Conservation (phyloP, 169 alveolate genomes). For the Sarcocystis neurona region DNA sequence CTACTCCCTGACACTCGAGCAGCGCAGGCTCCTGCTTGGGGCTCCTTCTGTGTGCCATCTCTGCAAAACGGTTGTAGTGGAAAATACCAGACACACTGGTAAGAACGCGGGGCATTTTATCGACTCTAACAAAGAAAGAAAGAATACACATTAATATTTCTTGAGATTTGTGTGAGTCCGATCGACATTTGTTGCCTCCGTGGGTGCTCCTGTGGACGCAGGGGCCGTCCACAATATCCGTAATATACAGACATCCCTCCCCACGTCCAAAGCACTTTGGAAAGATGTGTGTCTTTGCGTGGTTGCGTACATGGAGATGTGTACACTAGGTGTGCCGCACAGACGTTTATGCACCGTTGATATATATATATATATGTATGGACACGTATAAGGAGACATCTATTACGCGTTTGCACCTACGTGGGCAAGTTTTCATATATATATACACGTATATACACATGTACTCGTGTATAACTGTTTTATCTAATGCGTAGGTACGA, state of each 20-base stretch:
- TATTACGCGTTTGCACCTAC: neutral
- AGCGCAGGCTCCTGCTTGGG: neutral
- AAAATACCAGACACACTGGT: conserved; percentile 44
- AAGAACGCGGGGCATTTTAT: neutral
- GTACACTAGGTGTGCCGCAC: no score
- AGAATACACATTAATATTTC: no score
- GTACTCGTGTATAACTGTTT: no score
- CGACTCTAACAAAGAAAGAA: no score
- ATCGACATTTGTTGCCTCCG: no score
- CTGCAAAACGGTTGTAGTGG: conserved; percentile 57
- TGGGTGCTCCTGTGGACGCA: no score
- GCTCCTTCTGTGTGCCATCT: conserved; percentile 30
- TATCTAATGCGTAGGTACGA: neutral
- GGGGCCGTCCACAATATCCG: no score
- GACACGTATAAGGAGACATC: neutral
- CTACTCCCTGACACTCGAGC: conserved; percentile 4
- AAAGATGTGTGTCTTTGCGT: neutral
- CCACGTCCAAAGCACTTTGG: neutral
- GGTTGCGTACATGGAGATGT: neutral
- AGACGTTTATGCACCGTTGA: no score
- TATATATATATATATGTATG: neutral
- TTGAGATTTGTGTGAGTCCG: no score
- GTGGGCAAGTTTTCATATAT: no score
- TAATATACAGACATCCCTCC: neutral
- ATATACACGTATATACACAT: no score